Conservation (phyloP, 768 basidiomycete genomes). For the Lentinus tigrinus region DNA sequence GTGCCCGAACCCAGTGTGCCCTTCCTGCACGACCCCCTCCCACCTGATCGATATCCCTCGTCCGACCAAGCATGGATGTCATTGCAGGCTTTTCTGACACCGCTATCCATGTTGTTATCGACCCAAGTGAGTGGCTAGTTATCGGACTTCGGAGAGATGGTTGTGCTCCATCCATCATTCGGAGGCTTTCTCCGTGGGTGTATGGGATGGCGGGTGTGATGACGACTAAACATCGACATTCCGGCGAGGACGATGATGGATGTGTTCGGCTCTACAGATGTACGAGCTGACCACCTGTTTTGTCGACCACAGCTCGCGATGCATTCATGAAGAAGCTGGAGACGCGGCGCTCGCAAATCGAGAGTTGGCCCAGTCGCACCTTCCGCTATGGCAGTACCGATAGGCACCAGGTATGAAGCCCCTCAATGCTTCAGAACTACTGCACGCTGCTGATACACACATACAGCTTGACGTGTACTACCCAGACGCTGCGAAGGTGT, state of each 20-base stretch:
- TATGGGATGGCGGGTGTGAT: no score
- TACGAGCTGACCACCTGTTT: neutral
- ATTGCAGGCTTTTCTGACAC: constrained; percentile 10
- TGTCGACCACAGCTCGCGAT: constrained; percentile 37
- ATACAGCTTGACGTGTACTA: constrained; percentile 70
- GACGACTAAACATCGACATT: no score
- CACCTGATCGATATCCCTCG: neutral
- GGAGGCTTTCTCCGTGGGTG: no score
- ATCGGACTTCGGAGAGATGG: no score
- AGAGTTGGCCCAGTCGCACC: constrained; percentile 46
- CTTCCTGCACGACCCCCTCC: neutral
- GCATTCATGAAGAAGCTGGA: constrained; percentile 53
- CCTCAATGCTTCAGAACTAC: neutral
- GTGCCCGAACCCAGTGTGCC: neutral
- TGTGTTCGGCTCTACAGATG: neutral
- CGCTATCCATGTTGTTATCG: constrained; percentile 2
- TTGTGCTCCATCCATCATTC: no score
- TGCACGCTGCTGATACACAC: neutral
- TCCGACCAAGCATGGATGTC: constrained; percentile 4
- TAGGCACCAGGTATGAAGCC: constrained; percentile 45
- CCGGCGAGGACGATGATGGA: no score
- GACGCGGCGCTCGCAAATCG: constrained; percentile 45
- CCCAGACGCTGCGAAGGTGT: constrained; percentile 28
- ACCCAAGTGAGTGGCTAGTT: constrained; percentile 10
- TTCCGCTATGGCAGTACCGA: constrained; percentile 56